These are phyloP conservation scores for Colletotrichum chrysophilum DNA, from an alignment of 2,329 filamentous ascomycete genomes.

Conservation along the genomic window DNA sequence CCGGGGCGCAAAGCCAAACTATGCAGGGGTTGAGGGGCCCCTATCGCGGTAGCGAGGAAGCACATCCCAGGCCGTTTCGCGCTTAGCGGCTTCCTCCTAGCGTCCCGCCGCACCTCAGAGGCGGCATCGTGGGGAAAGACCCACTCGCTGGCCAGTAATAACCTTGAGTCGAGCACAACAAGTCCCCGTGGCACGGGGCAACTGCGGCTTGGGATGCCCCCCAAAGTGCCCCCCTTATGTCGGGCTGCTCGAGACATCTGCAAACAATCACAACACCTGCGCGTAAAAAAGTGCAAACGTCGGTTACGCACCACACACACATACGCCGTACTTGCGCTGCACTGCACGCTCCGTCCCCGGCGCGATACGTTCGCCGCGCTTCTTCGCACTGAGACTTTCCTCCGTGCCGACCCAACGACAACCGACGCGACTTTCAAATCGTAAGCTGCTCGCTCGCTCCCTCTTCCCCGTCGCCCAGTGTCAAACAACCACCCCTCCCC, in stretches of 20 bases:
- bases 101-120: not conserved
- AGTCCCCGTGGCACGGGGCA: slow-evolving; percentile 12
- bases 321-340: not conserved
- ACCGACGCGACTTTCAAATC: not conserved
- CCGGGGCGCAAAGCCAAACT: not conserved
- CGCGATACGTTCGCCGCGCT: not conserved
- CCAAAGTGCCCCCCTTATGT: slow-evolving; percentile 4
- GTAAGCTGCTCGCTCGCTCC: not conserved
- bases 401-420: not conserved
- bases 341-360: not conserved
- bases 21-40: not conserved
- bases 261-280: slow-evolving; percentile 13
- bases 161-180: not conserved
- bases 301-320: not conserved
- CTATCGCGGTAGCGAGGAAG: not conserved
- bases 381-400: slow-evolving; percentile 7
- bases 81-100: not conserved
- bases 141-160: slow-evolving; percentile 1
- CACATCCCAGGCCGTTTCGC: slow-evolving; percentile 3
- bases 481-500: slow-evolving; percentile 11
- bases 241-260: slow-evolving; percentile 2
- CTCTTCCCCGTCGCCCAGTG: not conserved
- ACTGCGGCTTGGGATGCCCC: slow-evolving; percentile 9
- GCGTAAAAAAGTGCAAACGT: not conserved
- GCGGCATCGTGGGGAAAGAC: not conserved